Conservation (phyloP, 2,329 filamentous ascomycete species). For the Penicillium sp. region DNA sequence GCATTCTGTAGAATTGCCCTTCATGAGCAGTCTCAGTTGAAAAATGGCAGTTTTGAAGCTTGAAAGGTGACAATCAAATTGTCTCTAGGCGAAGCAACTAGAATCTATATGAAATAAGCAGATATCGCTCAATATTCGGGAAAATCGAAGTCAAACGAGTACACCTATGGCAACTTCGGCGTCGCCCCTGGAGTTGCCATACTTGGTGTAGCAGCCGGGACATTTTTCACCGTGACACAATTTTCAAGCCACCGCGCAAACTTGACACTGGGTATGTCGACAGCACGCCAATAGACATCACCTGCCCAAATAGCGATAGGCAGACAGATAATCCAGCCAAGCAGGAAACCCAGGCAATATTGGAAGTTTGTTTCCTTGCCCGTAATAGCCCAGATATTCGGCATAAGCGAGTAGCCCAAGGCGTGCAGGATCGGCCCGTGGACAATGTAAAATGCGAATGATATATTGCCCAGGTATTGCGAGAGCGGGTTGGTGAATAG, state of each 20-base stretch:
- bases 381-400: constrained; percentile 37
- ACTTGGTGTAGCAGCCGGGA: constrained; percentile 4
- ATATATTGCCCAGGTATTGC: constrained; percentile 46
- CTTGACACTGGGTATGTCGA: constrained; percentile 50
- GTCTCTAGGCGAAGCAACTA: background rate
- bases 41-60: too few relatives aligned
- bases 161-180: background rate
- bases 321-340: constrained; percentile 39
- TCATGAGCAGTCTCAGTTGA: too few relatives aligned
- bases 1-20: too few relatives aligned
- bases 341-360: constrained; percentile 38
- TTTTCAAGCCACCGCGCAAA: constrained; percentile 49
- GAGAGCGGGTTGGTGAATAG: constrained; percentile 40
- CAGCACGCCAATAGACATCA: constrained; percentile 55
- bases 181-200: background rate
- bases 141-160: background rate
- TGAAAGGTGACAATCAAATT: background rate
- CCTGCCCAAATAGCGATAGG: constrained; percentile 49
- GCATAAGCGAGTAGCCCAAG: constrained; percentile 43
- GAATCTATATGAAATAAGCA: background rate
- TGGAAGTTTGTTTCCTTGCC: constrained; percentile 38
- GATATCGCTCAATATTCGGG: background rate
- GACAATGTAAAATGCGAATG: constrained; percentile 46
- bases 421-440: constrained; percentile 44
- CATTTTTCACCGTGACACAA: constrained; percentile 24